Percentiles rank a stretch among this genome's conserved stretches.
Evolutionary conservation across 202 grass and related monocot genomes (phyloP).

Genomic region (Carex arenaria): DNA sequence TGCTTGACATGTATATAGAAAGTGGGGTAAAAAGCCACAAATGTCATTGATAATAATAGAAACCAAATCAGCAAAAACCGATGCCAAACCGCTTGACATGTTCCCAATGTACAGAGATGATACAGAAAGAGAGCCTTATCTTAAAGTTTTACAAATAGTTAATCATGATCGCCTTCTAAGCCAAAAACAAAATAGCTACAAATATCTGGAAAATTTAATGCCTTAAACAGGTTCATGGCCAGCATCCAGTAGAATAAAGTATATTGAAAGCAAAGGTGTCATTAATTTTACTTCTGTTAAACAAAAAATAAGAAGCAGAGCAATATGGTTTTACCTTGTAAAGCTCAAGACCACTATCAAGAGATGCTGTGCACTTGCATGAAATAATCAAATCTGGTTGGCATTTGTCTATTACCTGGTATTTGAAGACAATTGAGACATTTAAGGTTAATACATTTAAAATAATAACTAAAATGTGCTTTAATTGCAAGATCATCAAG

Average conservation of each 20-base stretch:
- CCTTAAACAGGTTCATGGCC: neutral
- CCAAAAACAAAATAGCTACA: too few relatives aligned
- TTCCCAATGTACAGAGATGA: too few relatives aligned
- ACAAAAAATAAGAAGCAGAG: neutral
- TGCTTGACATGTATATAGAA: too few relatives aligned
- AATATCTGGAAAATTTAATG: neutral
- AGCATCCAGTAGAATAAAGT: neutral
- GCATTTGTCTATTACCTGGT: constrained; percentile 58
- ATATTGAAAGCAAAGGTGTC: neutral
- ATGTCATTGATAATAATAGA: too few relatives aligned
- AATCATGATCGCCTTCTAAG: too few relatives aligned
- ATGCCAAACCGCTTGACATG: too few relatives aligned
- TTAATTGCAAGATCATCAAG: neutral
- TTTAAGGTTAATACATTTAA: neutral
- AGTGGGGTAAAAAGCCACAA: too few relatives aligned
- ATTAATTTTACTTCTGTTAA: neutral
- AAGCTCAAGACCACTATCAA: constrained; percentile 46
- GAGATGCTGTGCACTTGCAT: constrained; percentile 58
- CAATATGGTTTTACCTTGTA: constrained; percentile 40
- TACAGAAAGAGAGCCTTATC: too few relatives aligned
- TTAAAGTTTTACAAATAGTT: too few relatives aligned
- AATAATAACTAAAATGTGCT: neutral
- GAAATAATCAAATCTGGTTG: constrained; percentile 40
- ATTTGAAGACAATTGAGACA: neutral
- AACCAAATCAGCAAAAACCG: too few relatives aligned